Evolutionary conservation across 352 stramenopile species (phyloP).

Genomic region (Phytophthora litchii): DNA sequence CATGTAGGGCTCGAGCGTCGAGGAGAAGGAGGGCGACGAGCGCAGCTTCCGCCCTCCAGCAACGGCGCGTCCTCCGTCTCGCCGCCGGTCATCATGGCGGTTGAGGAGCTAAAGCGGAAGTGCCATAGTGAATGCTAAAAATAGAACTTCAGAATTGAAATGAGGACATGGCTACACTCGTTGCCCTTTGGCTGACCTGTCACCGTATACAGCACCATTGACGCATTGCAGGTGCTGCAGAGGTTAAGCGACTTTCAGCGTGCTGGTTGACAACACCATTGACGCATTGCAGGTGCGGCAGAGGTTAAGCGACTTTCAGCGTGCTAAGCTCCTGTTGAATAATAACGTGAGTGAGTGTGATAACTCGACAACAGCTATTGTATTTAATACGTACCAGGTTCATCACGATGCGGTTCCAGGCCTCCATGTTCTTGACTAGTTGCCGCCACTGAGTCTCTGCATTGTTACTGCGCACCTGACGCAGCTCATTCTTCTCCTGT

Average conservation of each 20-base stretch:
- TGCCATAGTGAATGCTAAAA: constrained; percentile 23
- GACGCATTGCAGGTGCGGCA: no score
- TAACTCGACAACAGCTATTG: no score
- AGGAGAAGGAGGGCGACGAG: constrained; percentile 7
- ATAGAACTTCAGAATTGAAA: constrained; percentile 28
- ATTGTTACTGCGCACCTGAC: constrained; percentile 34
- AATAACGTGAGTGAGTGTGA: neutral
- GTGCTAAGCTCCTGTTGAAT: constrained; percentile 40
- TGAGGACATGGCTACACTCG: constrained; percentile 20
- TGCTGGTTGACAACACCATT: no score
- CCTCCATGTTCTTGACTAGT: constrained; percentile 86
- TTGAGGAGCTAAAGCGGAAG: constrained; percentile 1
- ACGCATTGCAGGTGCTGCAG: no score
- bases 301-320: constrained; percentile 29
- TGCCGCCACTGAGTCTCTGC: constrained; percentile 74
- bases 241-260: no score
- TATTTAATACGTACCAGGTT: constrained; percentile 63
- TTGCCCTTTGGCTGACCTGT: constrained; percentile 1
- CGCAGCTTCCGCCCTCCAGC: constrained; percentile 16
- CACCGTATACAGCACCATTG: no score
- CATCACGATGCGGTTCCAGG: constrained; percentile 87
- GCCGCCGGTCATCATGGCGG: constrained; percentile 6
- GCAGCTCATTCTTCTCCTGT: constrained; percentile 48
- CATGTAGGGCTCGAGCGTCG: neutral
- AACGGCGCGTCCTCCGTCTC: constrained; percentile 28